Evolutionary conservation across 306 rosid species (phyloP).

Genomic region (Delonix regia): DNA sequence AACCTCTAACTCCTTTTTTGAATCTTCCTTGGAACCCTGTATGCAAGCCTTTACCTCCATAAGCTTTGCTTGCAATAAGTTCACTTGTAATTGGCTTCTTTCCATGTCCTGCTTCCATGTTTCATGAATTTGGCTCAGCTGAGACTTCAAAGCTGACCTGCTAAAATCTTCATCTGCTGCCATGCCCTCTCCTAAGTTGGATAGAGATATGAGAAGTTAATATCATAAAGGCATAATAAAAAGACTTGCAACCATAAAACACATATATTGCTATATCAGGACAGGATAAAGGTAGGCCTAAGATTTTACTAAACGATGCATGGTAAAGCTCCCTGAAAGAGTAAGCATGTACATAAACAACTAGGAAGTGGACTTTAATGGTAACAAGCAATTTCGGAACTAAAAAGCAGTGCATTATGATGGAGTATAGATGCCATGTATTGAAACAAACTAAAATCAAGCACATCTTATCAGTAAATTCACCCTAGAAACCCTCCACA

Average conservation of each 20-base stretch:
- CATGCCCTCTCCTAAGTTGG: slow-evolving; percentile 56
- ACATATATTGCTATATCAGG: not conserved
- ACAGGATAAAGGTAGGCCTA: not conserved
- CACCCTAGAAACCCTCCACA: not conserved
- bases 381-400: slow-evolving; percentile 15
- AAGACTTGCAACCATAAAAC: not conserved
- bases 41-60: slow-evolving; percentile 65
- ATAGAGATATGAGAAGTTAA: slow-evolving; percentile 23
- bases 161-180: slow-evolving; percentile 64
- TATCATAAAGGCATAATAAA: not conserved
- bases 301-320: slow-evolving; percentile 14
- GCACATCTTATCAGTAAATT: not conserved
- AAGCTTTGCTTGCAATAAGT: slow-evolving; percentile 66
- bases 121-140: slow-evolving; percentile 59
- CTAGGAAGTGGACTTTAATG: not conserved
- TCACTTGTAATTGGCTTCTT: slow-evolving; percentile 61
- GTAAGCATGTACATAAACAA: slow-evolving; percentile 25
- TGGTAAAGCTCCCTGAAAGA: slow-evolving; percentile 19
- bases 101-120: slow-evolving; percentile 76
- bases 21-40: slow-evolving; percentile 69
- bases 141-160: slow-evolving; percentile 57
- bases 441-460: slow-evolving; percentile 21
- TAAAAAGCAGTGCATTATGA: not conserved
- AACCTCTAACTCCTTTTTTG: slow-evolving; percentile 70
- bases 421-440: not conserved